Conservation (phyloP, 371 early-diverging fungal genomes). For the Rhizomucor pusillus region DNA sequence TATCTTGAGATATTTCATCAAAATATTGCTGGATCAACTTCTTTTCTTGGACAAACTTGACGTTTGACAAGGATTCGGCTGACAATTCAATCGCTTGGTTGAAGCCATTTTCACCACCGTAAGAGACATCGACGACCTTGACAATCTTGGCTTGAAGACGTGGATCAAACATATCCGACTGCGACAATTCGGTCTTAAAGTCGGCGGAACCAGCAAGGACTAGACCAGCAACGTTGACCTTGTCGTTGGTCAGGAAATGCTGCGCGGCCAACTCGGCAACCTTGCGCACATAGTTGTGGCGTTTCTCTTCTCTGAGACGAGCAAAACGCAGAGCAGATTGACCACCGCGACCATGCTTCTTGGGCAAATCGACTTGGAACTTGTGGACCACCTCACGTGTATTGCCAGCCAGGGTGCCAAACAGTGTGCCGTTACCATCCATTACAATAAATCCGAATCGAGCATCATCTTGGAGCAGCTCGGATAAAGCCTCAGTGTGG, state of each 20-base stretch:
- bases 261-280: constrained; percentile 94
- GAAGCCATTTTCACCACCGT: constrained; percentile 98
- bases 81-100: constrained; percentile 95
- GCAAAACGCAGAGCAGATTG: constrained; percentile 99
- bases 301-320: constrained; percentile 96
- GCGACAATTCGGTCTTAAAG: constrained; percentile 93
- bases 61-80: constrained; percentile 87
- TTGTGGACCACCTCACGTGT: constrained; percentile 92
- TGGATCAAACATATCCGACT: constrained; percentile 90
- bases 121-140: constrained; percentile 93
- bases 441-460: constrained; percentile 98
- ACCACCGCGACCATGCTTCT: constrained; percentile 99
- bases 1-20: constrained; percentile 94
- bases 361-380: constrained; percentile 94
- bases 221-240: constrained; percentile 89
- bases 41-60: constrained; percentile 97
- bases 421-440: constrained; percentile 97
- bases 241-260: constrained; percentile 91
- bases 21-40: constrained; percentile 92
- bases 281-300: constrained; percentile 98
- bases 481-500: constrained; percentile 93
- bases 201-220: constrained; percentile 97
- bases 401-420: constrained; percentile 94
- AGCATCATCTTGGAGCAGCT: constrained; percentile 90
- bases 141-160: constrained; percentile 87